Percentiles rank a stretch among this genome's conserved stretches.
These are phyloP conservation scores for Alternaria sp. DNA, from an alignment of 2,329 filamentous ascomycete genomes.

Conservation along the genomic window DNA sequence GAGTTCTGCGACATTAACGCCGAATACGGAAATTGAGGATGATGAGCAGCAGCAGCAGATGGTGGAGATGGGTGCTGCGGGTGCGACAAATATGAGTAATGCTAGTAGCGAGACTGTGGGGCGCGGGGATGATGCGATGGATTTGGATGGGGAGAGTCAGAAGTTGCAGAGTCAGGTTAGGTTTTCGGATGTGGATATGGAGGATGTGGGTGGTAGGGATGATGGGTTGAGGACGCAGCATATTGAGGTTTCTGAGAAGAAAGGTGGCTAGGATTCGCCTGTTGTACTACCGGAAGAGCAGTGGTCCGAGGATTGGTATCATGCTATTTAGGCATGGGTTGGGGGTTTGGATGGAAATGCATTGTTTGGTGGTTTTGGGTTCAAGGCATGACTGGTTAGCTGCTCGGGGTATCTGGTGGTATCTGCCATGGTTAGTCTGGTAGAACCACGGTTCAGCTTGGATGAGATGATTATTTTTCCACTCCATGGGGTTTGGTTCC, in stretches of 20 bases:
- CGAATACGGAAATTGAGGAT: conserved; percentile 45
- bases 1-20: conserved; percentile 45
- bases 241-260: conserved; percentile 38
- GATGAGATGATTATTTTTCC: not conserved
- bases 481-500: not conserved
- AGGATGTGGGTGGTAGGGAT: conserved; percentile 19
- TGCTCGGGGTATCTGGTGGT: not conserved
- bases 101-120: conserved; percentile 37
- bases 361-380: not conserved
- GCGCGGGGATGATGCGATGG: conserved; percentile 30
- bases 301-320: not conserved
- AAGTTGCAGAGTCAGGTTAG: conserved; percentile 18
- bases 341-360: not conserved
- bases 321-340: not conserved
- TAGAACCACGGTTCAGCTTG: no score
- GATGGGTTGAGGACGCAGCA: conserved; percentile 28
- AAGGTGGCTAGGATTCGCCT: conserved; percentile 25
- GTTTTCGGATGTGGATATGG: conserved; percentile 37
- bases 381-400: not conserved
- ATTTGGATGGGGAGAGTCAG: conserved; percentile 16
- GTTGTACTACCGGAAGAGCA: not conserved
- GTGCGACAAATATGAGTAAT: conserved; percentile 22
- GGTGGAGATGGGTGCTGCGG: conserved; percentile 23
- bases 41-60: conserved; percentile 13
- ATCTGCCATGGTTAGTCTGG: not conserved